Percentiles rank a stretch among this genome's conserved stretches.
phyloP scores from a whole-genome alignment of 2,329 filamentous ascomycete genomes.

The Fusarium denticulatum region DNA sequence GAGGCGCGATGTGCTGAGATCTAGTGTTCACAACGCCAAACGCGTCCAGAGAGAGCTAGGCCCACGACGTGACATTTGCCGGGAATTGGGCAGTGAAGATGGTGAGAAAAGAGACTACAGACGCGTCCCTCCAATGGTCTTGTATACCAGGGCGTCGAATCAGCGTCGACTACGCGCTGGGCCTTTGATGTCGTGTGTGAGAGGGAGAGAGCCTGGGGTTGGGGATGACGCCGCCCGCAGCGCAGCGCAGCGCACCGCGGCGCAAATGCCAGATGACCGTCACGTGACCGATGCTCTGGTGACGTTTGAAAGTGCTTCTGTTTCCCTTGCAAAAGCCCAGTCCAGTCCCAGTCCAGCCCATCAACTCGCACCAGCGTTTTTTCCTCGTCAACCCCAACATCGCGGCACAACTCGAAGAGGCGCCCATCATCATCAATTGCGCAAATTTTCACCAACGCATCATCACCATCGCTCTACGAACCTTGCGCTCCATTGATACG shows the following conservation, averaged over 20 bases:
- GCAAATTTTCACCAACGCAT: slow-evolving; percentile 45
- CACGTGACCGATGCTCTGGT: slow-evolving; percentile 48
- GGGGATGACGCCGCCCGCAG: slow-evolving; percentile 39
- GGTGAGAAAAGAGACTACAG: slow-evolving; percentile 11
- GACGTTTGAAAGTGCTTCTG: slow-evolving; percentile 49
- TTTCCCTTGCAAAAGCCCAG: slow-evolving; percentile 34
- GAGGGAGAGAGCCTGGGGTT: slow-evolving; percentile 23
- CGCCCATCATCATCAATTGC: slow-evolving; percentile 47
- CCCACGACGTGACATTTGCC: slow-evolving; percentile 8
- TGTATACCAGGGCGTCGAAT: slow-evolving; percentile 34
- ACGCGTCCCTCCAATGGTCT: slow-evolving; percentile 30
- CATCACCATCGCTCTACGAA: slow-evolving; percentile 45
- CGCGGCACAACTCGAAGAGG: slow-evolving; percentile 47
- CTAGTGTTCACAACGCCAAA: slow-evolving; percentile 31
- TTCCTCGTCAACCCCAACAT: slow-evolving; percentile 49
- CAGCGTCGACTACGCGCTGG: slow-evolving; percentile 30
- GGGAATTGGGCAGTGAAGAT: slow-evolving; percentile 11
- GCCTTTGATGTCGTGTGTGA: slow-evolving; percentile 29
- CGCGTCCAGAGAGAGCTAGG: slow-evolving; percentile 20
- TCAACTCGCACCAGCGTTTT: slow-evolving; percentile 49
- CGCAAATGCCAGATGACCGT: slow-evolving; percentile 33
- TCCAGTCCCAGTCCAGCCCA: slow-evolving; percentile 32
- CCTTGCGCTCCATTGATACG: slow-evolving; percentile 46
- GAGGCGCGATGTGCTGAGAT: slow-evolving; percentile 36
- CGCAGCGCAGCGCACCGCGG: slow-evolving; percentile 3